Base-by-base conservation (phyloP, 352 stramenopile genomes). In the Globisporangium camurandrum region DNA sequence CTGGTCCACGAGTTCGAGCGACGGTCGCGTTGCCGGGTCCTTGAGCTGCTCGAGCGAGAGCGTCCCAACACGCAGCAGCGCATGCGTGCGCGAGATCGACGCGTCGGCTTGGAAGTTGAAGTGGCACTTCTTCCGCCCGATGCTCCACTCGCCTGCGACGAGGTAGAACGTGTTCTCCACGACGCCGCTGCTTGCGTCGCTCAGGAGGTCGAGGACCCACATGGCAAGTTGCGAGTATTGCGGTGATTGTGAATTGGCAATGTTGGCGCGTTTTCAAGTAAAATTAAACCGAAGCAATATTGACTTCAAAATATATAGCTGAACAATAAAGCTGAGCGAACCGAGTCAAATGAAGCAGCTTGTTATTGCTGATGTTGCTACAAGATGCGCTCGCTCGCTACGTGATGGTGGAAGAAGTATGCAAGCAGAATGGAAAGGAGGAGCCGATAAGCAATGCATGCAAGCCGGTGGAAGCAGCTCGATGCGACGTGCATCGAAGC, bases 51-150 rank as follows among this genome's bases (percentile, higher is more conserved):
- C 63, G 14, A 48, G 24, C 20, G 69, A 56, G 24, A 94, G 66
- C n/a, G 63, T 65, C 40, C 76, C 80, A 14, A 94, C 84, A 57
- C 72, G 72, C 28, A 94, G 62, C 33, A 86, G 42, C 37, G 84
- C 84, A 49, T 94, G 84, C 34, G 65, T 65, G 53, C 80, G 81
- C 30, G 84, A 94, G 62, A 94, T 90, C 40, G 81, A 93, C 61
- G 70, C 54, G 66, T 94, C 84, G 19, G 66, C 61, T 9, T 83
- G 66, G 63, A 94, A 93, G 56, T 84, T 93, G 59, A 94, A 86
- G 53, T 91, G 75, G 54, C 81, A 89, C 50, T 79, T 75, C 60
- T 86, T 90, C 44, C 84, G 78, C 9, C 84, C 84, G 36, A 94
- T 63, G 48, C 56, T 94, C 84, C 84, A 94, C 64, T 88, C 79